phyloP scores from a whole-genome alignment of 2,329 filamentous ascomycete genomes.

The Cercospora zeina region DNA sequence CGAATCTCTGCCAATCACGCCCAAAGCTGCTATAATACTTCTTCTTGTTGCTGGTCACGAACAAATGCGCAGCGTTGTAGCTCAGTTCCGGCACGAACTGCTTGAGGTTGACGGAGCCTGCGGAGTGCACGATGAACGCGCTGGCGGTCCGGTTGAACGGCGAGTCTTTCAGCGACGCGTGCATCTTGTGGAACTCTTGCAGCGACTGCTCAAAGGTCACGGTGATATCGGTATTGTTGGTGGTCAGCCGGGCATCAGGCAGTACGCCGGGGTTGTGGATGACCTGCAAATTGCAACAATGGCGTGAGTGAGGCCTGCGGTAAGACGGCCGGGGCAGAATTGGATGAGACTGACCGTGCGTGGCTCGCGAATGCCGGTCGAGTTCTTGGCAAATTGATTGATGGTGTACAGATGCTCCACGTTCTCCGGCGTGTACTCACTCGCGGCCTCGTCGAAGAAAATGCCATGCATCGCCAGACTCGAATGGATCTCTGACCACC shows the following conservation, averaged over 20 bases:
- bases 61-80: conserved; percentile 23
- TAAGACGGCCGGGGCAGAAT: neutral
- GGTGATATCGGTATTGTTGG: conserved; percentile 28
- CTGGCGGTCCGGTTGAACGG: conserved; percentile 22
- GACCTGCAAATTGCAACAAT: conserved; percentile 23
- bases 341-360: conserved; percentile 22
- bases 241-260: conserved; percentile 21
- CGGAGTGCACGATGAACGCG: conserved; percentile 30
- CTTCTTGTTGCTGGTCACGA: conserved; percentile 22
- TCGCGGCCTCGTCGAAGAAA: conserved; percentile 35
- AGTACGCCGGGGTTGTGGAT: conserved; percentile 32
- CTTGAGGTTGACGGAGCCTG: conserved; percentile 21
- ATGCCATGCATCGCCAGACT: conserved; percentile 33
- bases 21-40: conserved; percentile 25
- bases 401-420: conserved; percentile 19
- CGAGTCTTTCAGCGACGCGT: conserved; percentile 17
- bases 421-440: conserved; percentile 21
- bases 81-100: conserved; percentile 24
- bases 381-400: conserved; percentile 26
- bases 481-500: conserved; percentile 28
- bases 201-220: conserved; percentile 31
- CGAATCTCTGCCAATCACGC: conserved; percentile 24
- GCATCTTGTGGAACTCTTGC: conserved; percentile 15
- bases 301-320: neutral
- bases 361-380: conserved; percentile 20